These are phyloP conservation scores for Rhodotorula sp. DNA, from an alignment of 1,284 basidiomycete genomes.

Conservation along the genomic window DNA sequence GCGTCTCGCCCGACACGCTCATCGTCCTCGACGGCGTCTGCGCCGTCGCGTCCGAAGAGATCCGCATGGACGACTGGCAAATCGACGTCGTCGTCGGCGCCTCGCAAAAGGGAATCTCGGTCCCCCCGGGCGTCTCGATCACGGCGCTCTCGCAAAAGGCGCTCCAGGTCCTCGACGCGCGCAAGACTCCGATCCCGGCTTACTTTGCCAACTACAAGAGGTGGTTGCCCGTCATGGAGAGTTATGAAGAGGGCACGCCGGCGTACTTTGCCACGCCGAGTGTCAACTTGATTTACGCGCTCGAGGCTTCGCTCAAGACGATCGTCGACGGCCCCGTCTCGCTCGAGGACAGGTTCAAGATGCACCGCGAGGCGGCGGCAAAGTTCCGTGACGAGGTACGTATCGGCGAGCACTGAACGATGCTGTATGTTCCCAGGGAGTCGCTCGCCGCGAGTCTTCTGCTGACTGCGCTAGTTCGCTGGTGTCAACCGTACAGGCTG, in stretches of 20 bases:
- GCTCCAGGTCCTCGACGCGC: constrained; percentile 67
- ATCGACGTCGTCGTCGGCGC: constrained; percentile 83
- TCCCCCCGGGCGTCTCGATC: constrained; percentile 90
- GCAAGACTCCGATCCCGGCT: constrained; percentile 67
- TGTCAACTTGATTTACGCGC: constrained; percentile 83
- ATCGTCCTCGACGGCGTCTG: constrained; percentile 90
- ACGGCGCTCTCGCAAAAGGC: constrained; percentile 78
- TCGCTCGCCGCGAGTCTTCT: background rate
- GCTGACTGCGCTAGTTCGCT: no score
- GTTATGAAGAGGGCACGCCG: constrained; percentile 65
- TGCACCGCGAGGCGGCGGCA: constrained; percentile 71
- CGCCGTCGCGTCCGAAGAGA: constrained; percentile 93
- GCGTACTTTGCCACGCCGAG: constrained; percentile 88
- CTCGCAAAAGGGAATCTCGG: constrained; percentile 91
- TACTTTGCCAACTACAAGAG: constrained; percentile 92
- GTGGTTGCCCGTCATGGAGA: constrained; percentile 92
- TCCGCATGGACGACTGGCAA: constrained; percentile 87
- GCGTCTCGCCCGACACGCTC: constrained; percentile 80
- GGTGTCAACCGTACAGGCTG: constrained; percentile 53
- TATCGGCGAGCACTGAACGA: background rate
- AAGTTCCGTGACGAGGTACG: constrained; percentile 65
- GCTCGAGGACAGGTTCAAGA: constrained; percentile 74
- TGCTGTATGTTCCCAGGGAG: background rate
- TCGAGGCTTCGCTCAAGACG: constrained; percentile 71
- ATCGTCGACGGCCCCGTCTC: constrained; percentile 64